phyloP scores from a whole-genome alignment of 139 green algal species.

The Closterium sp. region DNA sequence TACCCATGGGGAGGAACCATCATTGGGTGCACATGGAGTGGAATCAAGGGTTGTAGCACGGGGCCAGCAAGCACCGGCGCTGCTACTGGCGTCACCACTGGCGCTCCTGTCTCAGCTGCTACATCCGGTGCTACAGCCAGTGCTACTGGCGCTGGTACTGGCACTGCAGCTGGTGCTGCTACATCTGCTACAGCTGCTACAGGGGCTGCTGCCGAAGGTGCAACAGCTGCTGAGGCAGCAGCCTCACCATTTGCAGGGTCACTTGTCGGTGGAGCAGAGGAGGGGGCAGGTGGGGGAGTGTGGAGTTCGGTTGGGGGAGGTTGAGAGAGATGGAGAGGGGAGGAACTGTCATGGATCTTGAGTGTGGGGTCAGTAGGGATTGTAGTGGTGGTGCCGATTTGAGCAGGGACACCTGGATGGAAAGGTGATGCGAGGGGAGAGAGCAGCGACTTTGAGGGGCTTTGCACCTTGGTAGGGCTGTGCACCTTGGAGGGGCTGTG shows the following conservation, averaged over 20 bases:
- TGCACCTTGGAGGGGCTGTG: not conserved
- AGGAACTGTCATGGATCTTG: not conserved
- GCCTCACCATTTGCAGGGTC: not conserved
- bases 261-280: not conserved
- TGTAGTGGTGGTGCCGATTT: too few species aligned
- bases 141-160: not conserved
- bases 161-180: not conserved
- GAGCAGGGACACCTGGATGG: too few species aligned
- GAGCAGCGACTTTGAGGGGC: too few species aligned
- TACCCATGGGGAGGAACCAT: not conserved
- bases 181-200: not conserved
- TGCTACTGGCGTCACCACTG: not conserved
- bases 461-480: not conserved
- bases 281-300: not conserved
- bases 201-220: not conserved
- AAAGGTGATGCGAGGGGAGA: not conserved
- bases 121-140: not conserved
- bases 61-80: not conserved
- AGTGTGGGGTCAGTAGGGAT: too few species aligned
- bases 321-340: not conserved
- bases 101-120: not conserved
- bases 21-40: not conserved
- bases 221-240: not conserved
- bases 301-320: not conserved
- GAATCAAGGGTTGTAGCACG: not conserved